Evolutionary conservation across 2,329 filamentous ascomycete genomes (phyloP).

Genomic region (Fonsecaea multimorphosa): DNA sequence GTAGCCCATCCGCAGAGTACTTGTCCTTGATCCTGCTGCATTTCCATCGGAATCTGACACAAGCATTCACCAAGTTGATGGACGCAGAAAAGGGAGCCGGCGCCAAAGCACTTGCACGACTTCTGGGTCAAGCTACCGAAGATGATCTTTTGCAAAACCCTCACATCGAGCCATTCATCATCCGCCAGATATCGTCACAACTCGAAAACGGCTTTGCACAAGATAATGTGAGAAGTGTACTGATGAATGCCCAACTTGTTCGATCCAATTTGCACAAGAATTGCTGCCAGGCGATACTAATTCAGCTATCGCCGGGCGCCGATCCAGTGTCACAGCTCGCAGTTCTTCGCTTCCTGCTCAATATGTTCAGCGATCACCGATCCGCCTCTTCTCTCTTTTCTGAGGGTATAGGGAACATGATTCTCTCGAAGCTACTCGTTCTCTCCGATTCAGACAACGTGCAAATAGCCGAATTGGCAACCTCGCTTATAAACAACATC

Average conservation of each 20-base stretch:
- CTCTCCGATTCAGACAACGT: conserved; percentile 32
- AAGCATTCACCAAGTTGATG: conserved; percentile 46
- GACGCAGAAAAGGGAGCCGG: conserved; percentile 41
- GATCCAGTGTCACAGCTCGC: conserved; percentile 28
- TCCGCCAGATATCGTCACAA: conserved; percentile 49
- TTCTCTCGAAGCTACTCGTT: conserved; percentile 34
- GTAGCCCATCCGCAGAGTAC: conserved; percentile 71
- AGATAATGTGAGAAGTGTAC: conserved; percentile 42
- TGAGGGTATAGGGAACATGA: conserved; percentile 4
- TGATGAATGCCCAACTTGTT: conserved; percentile 45
- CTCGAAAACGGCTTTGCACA: conserved; percentile 39
- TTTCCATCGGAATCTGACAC: conserved; percentile 44
- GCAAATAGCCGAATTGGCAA: conserved; percentile 29
- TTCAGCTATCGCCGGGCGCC: conserved; percentile 26
- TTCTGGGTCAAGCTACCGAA: conserved; percentile 23
- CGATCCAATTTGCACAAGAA: conserved; percentile 45
- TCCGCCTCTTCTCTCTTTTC: conserved; percentile 5
- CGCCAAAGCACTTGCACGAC: conserved; percentile 19
- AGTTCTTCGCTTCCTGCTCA: conserved; percentile 21
- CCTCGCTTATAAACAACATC: conserved; percentile 25
- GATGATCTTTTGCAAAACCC: conserved; percentile 16
- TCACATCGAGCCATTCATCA: conserved; percentile 38
- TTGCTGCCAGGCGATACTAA: conserved; percentile 31
- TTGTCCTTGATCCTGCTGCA: conserved; percentile 70
- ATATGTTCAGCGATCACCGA: conserved; percentile 5